These are phyloP conservation scores for Ceratocystis cubensis DNA, from an alignment of 2,329 filamentous ascomycete genomes.

Conservation along the genomic window DNA sequence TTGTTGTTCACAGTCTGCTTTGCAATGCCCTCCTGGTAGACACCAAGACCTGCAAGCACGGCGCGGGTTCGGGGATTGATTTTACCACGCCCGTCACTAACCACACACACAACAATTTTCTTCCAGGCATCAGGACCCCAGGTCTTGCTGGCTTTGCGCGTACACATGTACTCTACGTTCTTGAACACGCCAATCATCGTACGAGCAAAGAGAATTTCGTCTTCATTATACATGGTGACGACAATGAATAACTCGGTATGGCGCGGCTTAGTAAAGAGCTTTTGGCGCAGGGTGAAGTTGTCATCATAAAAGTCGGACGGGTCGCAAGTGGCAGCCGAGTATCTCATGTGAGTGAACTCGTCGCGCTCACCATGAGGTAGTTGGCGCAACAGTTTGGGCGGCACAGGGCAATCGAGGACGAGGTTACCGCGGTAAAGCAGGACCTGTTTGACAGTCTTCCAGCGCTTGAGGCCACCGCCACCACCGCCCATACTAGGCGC, in stretches of 20 bases:
- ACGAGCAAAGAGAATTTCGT: conserved; percentile 87
- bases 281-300: conserved; percentile 83
- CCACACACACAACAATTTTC: conserved; percentile 97
- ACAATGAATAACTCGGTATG: conserved; percentile 71
- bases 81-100: conserved; percentile 92
- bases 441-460: conserved; percentile 99
- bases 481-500: conserved; percentile 20
- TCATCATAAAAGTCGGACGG: conserved; percentile 76
- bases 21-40: conserved; percentile 96
- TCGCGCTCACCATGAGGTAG: conserved; percentile 85
- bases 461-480: conserved; percentile 54
- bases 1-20: conserved; percentile 97
- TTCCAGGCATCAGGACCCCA: conserved; percentile 99
- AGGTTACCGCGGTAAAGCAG: conserved; percentile 92
- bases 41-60: conserved; percentile 80
- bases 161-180: conserved; percentile 98
- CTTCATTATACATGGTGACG: conserved; percentile 98
- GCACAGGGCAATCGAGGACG: conserved; percentile 91
- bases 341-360: conserved; percentile 78
- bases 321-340: conserved; percentile 89
- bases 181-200: conserved; percentile 97
- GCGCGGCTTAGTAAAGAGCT: conserved; percentile 79
- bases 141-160: conserved; percentile 81
- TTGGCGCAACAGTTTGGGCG: conserved; percentile 74
- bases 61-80: conserved; percentile 88